These are phyloP conservation scores for Neonectria magnoliae DNA, from an alignment of 2,329 filamentous ascomycete genomes.

Conservation along the genomic window DNA sequence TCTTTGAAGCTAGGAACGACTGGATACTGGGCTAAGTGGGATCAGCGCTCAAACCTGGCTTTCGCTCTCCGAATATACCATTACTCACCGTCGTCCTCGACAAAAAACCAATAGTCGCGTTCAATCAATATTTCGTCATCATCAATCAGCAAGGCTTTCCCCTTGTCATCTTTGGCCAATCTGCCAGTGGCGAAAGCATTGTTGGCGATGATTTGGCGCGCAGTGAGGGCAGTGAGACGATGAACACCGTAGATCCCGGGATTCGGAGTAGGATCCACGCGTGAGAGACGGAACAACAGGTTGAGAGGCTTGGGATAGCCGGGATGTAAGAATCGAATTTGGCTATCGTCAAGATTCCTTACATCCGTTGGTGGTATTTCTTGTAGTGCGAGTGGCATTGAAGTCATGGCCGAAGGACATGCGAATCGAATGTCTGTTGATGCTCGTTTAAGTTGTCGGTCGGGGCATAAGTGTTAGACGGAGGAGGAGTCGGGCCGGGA, in stretches of 20 bases:
- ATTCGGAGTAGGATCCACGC: conserved; percentile 23
- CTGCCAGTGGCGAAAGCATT: conserved; percentile 26
- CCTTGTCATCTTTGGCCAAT: conserved; percentile 14
- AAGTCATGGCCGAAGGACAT: too few species aligned
- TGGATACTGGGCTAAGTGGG: conserved; percentile 10
- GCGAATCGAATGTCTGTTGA: too few species aligned
- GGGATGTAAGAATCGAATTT: conserved; percentile 23
- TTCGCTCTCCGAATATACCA: too few species aligned
- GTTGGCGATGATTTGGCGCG: conserved; percentile 32
- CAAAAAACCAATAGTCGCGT: too few species aligned
- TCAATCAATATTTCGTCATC: too few species aligned
- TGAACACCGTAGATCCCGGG: conserved; percentile 25
- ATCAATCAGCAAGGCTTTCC: not conserved
- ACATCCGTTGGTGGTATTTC: too few species aligned
- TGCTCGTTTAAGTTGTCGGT: too few species aligned
- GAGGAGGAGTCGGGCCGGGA: too few species aligned
- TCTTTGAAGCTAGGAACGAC: conserved; percentile 31
- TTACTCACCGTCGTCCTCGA: too few species aligned
- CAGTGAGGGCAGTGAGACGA: conserved; percentile 25
- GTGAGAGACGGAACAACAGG: conserved; percentile 31
- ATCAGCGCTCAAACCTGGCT: too few species aligned
- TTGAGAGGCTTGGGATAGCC: conserved; percentile 33
- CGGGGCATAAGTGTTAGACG: too few species aligned
- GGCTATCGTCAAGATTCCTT: not conserved
- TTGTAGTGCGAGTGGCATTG: too few species aligned